Evolutionary conservation across 2,329 filamentous ascomycete species (phyloP), one percentile per base, ranked within the genome.

Genomic region (Didymella segeticola): DNA sequence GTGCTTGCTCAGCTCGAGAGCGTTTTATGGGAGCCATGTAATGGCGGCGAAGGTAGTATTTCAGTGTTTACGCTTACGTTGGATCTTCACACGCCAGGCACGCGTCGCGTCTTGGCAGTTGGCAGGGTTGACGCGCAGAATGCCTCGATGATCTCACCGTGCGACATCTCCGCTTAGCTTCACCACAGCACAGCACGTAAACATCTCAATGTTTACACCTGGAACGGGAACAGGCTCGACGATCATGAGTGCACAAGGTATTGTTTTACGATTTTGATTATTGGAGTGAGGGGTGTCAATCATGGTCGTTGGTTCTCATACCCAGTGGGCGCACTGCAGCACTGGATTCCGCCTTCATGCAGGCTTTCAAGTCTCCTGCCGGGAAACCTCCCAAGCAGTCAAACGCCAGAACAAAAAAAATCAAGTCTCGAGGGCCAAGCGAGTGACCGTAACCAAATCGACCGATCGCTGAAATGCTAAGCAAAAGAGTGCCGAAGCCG

Each of bases 1-100:
- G 76, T 23, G 80, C 81, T 48, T 78, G 73, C 57, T 82, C 77
- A 34, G 75, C 64, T 47, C 73, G 78, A 7, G 78, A 75, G 25
- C 71, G 69, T 25, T 72, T 66, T 29, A 72, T 70, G 26, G 74
- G 75, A 30, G 76, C 71, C 77, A 79, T 79, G 47, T 26, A 31
- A 48, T 47, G 43, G 53, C 50, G 52, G 56, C 52, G 36, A 57
- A 53, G 52, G 52, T 48, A 34, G 53, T 45, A 49, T 34, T 29
- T n/a, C 39, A 36, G 25, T 53, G 56, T 63, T 61, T 55, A 50
- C 53, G 64, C 66, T 70, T 60, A 71, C 64, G 62, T 63, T 62
- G 63, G 60, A 43, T 46, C 43, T 25, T 26, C 36, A 50, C 53
- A 51, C 53, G 56, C 54, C 53, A 62, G 56, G 58, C 45, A 55